Evolutionary conservation across 495 filamentous ascomycete genomes (phyloP).

Genomic region (Neurospora hispaniola): DNA sequence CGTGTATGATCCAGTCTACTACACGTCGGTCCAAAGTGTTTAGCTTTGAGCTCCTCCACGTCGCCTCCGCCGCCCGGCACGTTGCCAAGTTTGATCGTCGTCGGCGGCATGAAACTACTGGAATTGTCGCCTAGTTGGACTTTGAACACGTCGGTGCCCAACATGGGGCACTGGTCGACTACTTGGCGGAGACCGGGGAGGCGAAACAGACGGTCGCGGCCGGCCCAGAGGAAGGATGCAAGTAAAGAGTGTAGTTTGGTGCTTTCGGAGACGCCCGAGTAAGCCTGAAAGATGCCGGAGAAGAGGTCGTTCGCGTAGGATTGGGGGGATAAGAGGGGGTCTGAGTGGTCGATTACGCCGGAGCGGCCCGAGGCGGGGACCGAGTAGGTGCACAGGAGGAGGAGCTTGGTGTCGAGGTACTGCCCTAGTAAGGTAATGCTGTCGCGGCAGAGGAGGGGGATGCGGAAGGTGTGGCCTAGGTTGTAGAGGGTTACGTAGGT

Average conservation of each 20-base stretch:
- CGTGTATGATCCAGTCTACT: slow-evolving; percentile 2
- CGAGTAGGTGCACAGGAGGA: slow-evolving; percentile 8
- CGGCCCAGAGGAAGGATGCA: slow-evolving; percentile 10
- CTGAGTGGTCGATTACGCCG: neutral
- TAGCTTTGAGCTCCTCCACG: neutral
- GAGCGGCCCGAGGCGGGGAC: neutral
- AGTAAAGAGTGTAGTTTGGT: slow-evolving; percentile 7
- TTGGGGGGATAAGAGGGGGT: neutral
- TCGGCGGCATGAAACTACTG: neutral
- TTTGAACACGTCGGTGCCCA: slow-evolving; percentile 7
- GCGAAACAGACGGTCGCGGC: slow-evolving; percentile 5
- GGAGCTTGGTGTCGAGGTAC: slow-evolving; percentile 9
- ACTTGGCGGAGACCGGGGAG: neutral
- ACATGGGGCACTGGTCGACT: neutral
- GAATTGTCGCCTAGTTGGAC: slow-evolving; percentile 2
- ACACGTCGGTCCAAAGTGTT: neutral
- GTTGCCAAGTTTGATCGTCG: neutral
- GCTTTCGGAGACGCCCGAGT: neutral
- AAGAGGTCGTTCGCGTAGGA: slow-evolving; percentile 4
- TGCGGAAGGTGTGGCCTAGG: slow-evolving; percentile 4
- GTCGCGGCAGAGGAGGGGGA: slow-evolving; percentile 6
- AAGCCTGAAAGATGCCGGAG: neutral
- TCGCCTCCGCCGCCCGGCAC: neutral
- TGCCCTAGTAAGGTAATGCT: slow-evolving; percentile 4
- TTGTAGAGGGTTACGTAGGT: slow-evolving; percentile 10